Percentiles rank a stretch among this genome's conserved stretches.
phyloP scores from a whole-genome alignment of 2,329 filamentous ascomycete genomes.

The Cladosporium halotolerans region DNA sequence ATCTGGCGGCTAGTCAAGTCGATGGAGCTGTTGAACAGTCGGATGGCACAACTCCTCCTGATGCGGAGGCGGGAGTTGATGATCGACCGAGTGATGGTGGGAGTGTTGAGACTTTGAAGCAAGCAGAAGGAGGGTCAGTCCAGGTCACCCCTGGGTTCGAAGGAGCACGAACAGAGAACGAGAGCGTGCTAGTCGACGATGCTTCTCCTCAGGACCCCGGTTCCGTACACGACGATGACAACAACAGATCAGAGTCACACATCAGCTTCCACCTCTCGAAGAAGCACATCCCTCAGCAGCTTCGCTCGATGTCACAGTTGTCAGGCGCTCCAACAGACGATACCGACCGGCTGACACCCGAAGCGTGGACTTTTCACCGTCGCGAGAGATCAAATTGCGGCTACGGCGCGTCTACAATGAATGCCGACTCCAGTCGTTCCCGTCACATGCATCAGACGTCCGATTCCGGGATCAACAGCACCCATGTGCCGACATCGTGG shows the following conservation, averaged over 20 bases:
- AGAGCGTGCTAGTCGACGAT: too few species aligned
- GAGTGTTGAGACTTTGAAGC: neutral
- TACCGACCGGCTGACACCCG: slow-evolving; percentile 3
- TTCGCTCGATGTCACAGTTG: slow-evolving; percentile 37
- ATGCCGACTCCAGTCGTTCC: slow-evolving; percentile 18
- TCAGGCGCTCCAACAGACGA: slow-evolving; percentile 21
- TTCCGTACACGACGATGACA: neutral
- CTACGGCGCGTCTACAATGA: neutral
- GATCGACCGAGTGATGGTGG: neutral
- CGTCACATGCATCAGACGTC: slow-evolving; percentile 13
- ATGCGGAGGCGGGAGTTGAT: neutral
- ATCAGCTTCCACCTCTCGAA: slow-evolving; percentile 34
- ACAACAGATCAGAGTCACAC: neutral
- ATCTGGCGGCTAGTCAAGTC: neutral
- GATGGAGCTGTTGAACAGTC: neutral
- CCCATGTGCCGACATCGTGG: slow-evolving; percentile 33
- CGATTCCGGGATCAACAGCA: slow-evolving; percentile 30
- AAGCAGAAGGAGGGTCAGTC: neutral
- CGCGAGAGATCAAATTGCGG: slow-evolving; percentile 13
- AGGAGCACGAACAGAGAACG: neutral
- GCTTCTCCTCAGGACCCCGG: too few species aligned
- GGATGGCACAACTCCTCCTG: neutral
- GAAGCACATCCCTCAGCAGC: slow-evolving; percentile 41
- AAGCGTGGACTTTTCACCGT: slow-evolving; percentile 17
- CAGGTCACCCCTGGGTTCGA: neutral